phyloP scores from a whole-genome alignment of 306 rosid species.

The Spatholobus suberectus region DNA sequence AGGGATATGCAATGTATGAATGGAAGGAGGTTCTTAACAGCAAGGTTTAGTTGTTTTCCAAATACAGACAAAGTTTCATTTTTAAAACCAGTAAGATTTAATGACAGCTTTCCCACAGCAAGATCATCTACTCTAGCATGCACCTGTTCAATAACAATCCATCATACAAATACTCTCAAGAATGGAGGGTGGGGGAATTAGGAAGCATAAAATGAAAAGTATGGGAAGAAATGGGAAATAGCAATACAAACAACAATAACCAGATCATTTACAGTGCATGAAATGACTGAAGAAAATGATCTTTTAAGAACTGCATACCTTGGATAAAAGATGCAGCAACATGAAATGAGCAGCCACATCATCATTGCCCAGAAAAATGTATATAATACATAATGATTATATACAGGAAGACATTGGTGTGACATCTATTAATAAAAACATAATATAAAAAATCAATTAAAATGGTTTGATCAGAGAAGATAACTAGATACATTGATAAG shows the following conservation, averaged over 20 bases:
- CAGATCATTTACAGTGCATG: constrained; percentile 20
- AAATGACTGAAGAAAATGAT: constrained; percentile 19
- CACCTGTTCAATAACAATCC: constrained; percentile 58
- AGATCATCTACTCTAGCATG: constrained; percentile 68
- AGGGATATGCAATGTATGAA: constrained; percentile 70
- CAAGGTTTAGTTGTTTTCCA: constrained; percentile 58
- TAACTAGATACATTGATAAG: no score
- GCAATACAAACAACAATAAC: constrained; percentile 22
- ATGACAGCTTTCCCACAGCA: constrained; percentile 89
- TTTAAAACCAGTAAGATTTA: constrained; percentile 74
- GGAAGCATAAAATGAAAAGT: background rate
- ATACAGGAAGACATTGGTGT: no score
- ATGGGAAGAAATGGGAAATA: background rate
- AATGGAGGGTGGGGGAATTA: background rate
- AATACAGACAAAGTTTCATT: constrained; percentile 71
- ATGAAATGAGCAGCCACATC: constrained; percentile 79
- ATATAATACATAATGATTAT: no score
- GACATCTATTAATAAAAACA: no score
- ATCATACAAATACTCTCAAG: constrained; percentile 18
- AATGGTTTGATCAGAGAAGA: no score
- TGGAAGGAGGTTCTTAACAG: constrained; percentile 76
- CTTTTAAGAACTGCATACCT: constrained; percentile 50
- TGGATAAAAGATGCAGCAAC: constrained; percentile 89
- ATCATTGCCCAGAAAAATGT: no score
- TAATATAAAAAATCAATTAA: no score